A percentile compares a stretch with the other conserved stretches of the same genome.
Conservation (phyloP, 805 yeast genomes). For the Candida chilensis region DNA sequence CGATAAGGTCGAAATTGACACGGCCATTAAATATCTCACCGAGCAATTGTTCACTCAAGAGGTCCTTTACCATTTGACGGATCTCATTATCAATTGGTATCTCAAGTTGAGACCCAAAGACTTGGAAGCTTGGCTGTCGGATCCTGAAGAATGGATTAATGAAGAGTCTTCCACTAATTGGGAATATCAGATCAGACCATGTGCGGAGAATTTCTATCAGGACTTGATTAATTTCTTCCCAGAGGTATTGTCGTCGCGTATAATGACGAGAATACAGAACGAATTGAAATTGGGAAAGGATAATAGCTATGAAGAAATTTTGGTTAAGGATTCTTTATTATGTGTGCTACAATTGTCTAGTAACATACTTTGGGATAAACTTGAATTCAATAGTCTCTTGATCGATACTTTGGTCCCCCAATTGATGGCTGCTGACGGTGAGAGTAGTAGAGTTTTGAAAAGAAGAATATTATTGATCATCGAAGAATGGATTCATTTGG, state of each 20-base stretch:
- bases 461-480: constrained; percentile 73
- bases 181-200: constrained; percentile 79
- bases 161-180: constrained; percentile 71
- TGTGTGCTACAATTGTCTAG: constrained; percentile 80
- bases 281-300: constrained; percentile 14
- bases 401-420: constrained; percentile 60
- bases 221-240: constrained; percentile 62
- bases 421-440: constrained; percentile 31
- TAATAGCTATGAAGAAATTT: constrained; percentile 31
- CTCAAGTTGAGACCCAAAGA: constrained; percentile 68
- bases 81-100: constrained; percentile 64
- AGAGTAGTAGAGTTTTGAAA: constrained; percentile 53
- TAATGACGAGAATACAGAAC: constrained; percentile 49
- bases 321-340: constrained; percentile 71
- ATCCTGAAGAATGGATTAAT: constrained; percentile 90
- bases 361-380: constrained; percentile 49
- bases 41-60: constrained; percentile 49
- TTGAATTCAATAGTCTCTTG: constrained; percentile 62
- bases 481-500: constrained; percentile 71
- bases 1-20: constrained; percentile 54
- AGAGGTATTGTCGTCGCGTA: constrained; percentile 39
- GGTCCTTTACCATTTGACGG: constrained; percentile 49
- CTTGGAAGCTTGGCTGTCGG: constrained; percentile 70
- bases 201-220: constrained; percentile 79
- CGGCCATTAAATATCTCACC: constrained; percentile 44